These are phyloP conservation scores for Phytophthora cactorum DNA, from an alignment of 352 stramenopile species.

Conservation along the genomic window DNA sequence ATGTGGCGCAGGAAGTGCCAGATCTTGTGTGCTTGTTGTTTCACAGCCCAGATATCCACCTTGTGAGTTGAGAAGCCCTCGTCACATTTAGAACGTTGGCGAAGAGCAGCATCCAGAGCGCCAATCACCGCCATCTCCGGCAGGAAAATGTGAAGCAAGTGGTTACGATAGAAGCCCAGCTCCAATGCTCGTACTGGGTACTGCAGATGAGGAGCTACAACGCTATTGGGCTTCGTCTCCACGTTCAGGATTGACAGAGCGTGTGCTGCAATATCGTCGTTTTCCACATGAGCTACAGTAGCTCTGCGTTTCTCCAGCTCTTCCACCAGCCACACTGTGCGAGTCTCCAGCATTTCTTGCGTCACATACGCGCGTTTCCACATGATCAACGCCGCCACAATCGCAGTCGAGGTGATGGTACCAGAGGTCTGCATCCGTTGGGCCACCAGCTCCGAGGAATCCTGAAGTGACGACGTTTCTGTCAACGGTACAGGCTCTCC, in stretches of 20 bases:
- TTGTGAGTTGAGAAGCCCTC: constrained; percentile 6
- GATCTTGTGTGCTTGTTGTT: constrained; percentile 53
- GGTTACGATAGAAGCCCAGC: constrained; percentile 88
- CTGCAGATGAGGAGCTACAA: constrained; percentile 59
- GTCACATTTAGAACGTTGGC: constrained; percentile 18
- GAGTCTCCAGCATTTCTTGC: constrained; percentile 58
- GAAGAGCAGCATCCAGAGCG: constrained; percentile 55
- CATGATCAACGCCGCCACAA: constrained; percentile 81
- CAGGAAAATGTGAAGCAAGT: constrained; percentile 83
- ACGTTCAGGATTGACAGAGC: constrained; percentile 72
- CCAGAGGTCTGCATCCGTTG: constrained; percentile 78
- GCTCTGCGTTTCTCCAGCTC: constrained; percentile 53
- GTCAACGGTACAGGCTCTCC: constrained; percentile 71
- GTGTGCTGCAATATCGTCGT: constrained; percentile 56
- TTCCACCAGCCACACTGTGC: constrained; percentile 64
- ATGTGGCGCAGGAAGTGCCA: constrained; percentile 76
- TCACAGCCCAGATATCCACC: constrained; percentile 39
- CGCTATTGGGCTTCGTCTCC: constrained; percentile 39
- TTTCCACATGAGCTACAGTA: constrained; percentile 66
- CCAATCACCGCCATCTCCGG: constrained; percentile 75
- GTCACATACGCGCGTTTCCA: constrained; percentile 75
- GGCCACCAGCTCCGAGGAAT: constrained; percentile 57
- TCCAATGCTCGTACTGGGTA: constrained; percentile 74
- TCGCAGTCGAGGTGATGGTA: constrained; percentile 77
- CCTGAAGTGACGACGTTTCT: constrained; percentile 49